These are phyloP conservation scores for Fagus sylvatica DNA, from an alignment of 306 rosid genomes.

Conservation along the genomic window DNA sequence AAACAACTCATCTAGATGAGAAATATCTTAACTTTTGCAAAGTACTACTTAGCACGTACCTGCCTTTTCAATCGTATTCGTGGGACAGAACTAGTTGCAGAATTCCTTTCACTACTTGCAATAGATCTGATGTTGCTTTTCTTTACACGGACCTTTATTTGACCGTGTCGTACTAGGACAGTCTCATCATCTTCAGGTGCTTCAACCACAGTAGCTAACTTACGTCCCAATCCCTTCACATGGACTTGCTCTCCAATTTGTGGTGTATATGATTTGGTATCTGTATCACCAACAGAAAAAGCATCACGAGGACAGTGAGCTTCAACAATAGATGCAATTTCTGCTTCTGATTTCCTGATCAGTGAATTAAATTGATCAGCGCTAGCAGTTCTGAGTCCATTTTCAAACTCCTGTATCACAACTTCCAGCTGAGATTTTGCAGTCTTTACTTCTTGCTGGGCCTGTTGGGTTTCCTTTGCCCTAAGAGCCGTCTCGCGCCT, in stretches of 20 bases:
- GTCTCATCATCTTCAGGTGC: conserved; percentile 57
- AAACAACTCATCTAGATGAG: neutral
- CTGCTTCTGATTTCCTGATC: conserved; percentile 72
- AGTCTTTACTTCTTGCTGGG: conserved; percentile 55
- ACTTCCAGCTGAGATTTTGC: conserved; percentile 67
- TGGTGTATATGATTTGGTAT: conserved; percentile 51
- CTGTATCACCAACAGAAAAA: conserved; percentile 37
- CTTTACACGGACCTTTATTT: conserved; percentile 82
- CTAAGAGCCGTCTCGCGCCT: conserved; percentile 61
- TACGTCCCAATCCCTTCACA: conserved; percentile 66
- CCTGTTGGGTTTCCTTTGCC: conserved; percentile 60
- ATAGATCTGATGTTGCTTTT: conserved; percentile 60
- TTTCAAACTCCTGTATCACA: conserved; percentile 64
- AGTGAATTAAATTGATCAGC: conserved; percentile 54
- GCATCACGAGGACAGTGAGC: conserved; percentile 45
- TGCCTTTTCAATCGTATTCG: conserved; percentile 39
- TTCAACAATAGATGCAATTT: conserved; percentile 65
- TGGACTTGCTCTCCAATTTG: conserved; percentile 73
- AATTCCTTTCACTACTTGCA: conserved; percentile 43
- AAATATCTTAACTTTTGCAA: conserved; percentile 9
- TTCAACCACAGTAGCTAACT: conserved; percentile 77
- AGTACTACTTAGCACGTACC: conserved; percentile 44
- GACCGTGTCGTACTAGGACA: conserved; percentile 80
- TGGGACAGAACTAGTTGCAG: conserved; percentile 34
- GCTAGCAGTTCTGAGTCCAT: conserved; percentile 47